Evolutionary conservation across 345 rosid species (phyloP).

Genomic region (Ceriops tagal): DNA sequence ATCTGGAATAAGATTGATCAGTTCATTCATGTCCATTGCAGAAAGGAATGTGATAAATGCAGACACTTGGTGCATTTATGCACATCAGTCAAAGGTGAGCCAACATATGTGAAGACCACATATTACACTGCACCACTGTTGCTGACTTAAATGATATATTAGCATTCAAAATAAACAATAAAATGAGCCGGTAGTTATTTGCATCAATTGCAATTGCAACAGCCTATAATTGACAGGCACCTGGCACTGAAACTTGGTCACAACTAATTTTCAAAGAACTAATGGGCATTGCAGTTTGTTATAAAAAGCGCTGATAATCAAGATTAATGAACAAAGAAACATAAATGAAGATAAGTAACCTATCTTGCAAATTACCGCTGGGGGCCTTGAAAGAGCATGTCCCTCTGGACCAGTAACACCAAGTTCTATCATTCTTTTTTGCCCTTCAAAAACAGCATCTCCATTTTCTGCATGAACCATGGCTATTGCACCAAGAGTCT

Average conservation of each 20-base stretch:
- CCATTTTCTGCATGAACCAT: slow-evolving; percentile 99
- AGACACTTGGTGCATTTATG: too few relatives aligned
- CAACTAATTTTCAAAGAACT: slow-evolving; percentile 1
- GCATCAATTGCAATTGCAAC: too few relatives aligned
- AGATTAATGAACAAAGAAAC: background rate
- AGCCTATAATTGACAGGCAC: too few relatives aligned
- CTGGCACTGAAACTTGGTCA: background rate
- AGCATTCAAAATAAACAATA: too few relatives aligned
- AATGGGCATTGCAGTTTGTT: slow-evolving; percentile 4
- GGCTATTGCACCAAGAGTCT: slow-evolving; percentile 92
- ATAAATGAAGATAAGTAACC: background rate
- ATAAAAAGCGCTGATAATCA: background rate
- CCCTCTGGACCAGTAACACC: slow-evolving; percentile 98
- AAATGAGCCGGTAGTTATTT: too few relatives aligned
- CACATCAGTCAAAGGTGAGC: too few relatives aligned
- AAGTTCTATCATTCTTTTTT: slow-evolving; percentile 80
- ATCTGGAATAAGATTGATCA: too few relatives aligned
- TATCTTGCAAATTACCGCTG: slow-evolving; percentile 53
- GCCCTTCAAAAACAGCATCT: slow-evolving; percentile 95
- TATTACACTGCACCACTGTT: too few relatives aligned
- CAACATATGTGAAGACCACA: too few relatives aligned
- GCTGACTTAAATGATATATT: too few relatives aligned
- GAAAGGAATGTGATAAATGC: too few relatives aligned
- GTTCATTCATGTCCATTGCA: too few relatives aligned
- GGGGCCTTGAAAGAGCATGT: slow-evolving; percentile 91